Conservation (phyloP, 225 moss, liverwort and hornwort species). For the Pseudisothecium myosuroides region DNA sequence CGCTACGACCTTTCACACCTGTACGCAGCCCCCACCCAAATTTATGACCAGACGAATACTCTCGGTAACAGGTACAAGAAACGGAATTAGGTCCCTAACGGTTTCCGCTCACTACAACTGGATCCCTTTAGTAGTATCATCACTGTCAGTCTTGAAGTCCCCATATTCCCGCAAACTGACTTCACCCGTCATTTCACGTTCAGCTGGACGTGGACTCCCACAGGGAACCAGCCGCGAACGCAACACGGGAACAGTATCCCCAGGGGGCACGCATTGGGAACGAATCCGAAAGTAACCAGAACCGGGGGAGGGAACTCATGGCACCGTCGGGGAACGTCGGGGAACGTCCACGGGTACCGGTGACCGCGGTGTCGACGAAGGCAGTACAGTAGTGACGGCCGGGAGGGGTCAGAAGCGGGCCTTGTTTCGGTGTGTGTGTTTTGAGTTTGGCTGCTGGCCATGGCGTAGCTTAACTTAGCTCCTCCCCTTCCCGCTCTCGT, state of each 20-base stretch:
- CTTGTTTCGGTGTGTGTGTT: not conserved
- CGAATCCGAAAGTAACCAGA: not conserved
- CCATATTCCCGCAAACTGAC: not conserved
- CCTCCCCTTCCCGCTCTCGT: constrained; percentile 1
- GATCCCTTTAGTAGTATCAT: not conserved
- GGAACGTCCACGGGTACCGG: not conserved
- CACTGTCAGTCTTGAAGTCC: not conserved
- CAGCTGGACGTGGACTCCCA: not conserved
- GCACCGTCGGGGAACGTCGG: not conserved
- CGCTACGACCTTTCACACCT: not conserved
- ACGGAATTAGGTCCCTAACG: not conserved
- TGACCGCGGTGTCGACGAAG: not conserved
- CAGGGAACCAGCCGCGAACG: not conserved
- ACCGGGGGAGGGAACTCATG: not conserved
- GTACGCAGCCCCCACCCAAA: not conserved
- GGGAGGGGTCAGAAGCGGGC: not conserved
- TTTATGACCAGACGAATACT: not conserved
- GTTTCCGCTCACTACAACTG: not conserved
- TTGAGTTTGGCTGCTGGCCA: constrained; percentile 6
- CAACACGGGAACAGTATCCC: too few relatives aligned
- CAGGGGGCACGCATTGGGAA: not conserved
- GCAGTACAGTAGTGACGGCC: too few relatives aligned
- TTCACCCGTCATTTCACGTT: not conserved
- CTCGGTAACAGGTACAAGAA: not conserved
- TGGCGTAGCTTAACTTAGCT: too few relatives aligned